Conservation (phyloP, 2,329 filamentous ascomycete species). For the Elsinoe batatas region DNA sequence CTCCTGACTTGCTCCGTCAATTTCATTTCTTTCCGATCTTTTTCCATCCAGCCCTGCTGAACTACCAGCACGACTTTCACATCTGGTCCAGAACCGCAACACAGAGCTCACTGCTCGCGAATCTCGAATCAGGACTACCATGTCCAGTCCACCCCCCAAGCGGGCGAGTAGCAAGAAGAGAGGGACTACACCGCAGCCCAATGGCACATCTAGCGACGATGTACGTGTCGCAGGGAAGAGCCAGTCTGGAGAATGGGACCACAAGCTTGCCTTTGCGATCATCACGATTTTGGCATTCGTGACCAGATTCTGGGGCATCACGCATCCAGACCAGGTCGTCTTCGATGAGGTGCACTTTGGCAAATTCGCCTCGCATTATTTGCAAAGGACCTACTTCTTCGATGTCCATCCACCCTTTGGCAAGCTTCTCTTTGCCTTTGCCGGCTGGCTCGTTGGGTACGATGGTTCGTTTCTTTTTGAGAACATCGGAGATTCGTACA, state of each 20-base stretch:
- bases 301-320: slow-evolving; percentile 93
- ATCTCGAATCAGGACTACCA: neutral
- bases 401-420: slow-evolving; percentile 97
- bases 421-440: slow-evolving; percentile 93
- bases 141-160: slow-evolving; percentile 12
- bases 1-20: neutral
- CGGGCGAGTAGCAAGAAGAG: slow-evolving; percentile 15
- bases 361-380: slow-evolving; percentile 59
- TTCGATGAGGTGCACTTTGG: slow-evolving; percentile 65
- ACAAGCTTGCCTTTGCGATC: slow-evolving; percentile 65
- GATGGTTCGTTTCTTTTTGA: slow-evolving; percentile 97
- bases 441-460: slow-evolving; percentile 96
- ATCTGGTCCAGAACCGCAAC: neutral
- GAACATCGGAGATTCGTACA: slow-evolving; percentile 98
- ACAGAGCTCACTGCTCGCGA: too few relatives aligned
- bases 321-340: slow-evolving; percentile 89
- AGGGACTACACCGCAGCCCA: slow-evolving; percentile 13
- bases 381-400: slow-evolving; percentile 98
- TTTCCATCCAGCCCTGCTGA: neutral
- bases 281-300: slow-evolving; percentile 78
- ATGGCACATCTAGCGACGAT: slow-evolving; percentile 28
- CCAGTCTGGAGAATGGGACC: slow-evolving; percentile 58
- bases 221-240: slow-evolving; percentile 30
- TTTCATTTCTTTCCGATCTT: neutral
- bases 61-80: neutral